A percentile compares a stretch with the other conserved stretches of the same genome.
phyloP scores from a whole-genome alignment of 805 yeast genomes.

The Torulaspora microellipsoides region DNA sequence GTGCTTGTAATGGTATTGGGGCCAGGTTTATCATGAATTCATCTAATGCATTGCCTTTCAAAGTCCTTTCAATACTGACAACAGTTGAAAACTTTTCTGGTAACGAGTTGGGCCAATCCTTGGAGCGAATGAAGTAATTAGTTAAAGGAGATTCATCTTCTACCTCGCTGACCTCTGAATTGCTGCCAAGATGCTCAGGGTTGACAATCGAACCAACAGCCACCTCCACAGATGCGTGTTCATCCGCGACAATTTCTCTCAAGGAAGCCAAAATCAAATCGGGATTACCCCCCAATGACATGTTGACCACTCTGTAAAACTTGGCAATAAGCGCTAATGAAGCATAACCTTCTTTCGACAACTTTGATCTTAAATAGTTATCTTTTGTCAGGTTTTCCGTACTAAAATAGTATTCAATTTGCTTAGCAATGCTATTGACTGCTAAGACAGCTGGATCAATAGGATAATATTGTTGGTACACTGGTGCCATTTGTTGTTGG shows the following conservation, averaged over 20 bases:
- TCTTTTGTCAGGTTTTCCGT: constrained; percentile 84
- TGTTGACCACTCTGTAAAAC: constrained; percentile 68
- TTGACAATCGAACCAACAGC: constrained; percentile 18
- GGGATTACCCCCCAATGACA: constrained; percentile 52
- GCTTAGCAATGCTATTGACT: constrained; percentile 40
- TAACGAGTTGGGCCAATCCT: constrained; percentile 25
- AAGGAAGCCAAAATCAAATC: constrained; percentile 38
- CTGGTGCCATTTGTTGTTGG: constrained; percentile 22
- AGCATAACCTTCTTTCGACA: constrained; percentile 37
- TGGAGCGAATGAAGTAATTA: constrained; percentile 30
- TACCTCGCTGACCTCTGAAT: background rate
- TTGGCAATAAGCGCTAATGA: constrained; percentile 31
- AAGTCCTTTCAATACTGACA: constrained; percentile 18
- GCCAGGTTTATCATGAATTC: constrained; percentile 17
- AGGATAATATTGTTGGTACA: constrained; percentile 21
- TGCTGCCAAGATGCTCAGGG: constrained; percentile 5
- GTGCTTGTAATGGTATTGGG: background rate
- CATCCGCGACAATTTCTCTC: constrained; percentile 32
- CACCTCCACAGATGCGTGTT: constrained; percentile 28
- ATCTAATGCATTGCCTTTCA: constrained; percentile 25
- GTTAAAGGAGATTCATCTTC: constrained; percentile 14
- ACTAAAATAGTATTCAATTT: constrained; percentile 87
- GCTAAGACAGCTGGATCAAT: constrained; percentile 27
- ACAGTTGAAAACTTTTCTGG: constrained; percentile 20
- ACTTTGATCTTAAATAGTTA: constrained; percentile 70